These are phyloP conservation scores for Areca catechu DNA, from an alignment of 176 grass and related monocot genomes.

Conservation along the genomic window DNA sequence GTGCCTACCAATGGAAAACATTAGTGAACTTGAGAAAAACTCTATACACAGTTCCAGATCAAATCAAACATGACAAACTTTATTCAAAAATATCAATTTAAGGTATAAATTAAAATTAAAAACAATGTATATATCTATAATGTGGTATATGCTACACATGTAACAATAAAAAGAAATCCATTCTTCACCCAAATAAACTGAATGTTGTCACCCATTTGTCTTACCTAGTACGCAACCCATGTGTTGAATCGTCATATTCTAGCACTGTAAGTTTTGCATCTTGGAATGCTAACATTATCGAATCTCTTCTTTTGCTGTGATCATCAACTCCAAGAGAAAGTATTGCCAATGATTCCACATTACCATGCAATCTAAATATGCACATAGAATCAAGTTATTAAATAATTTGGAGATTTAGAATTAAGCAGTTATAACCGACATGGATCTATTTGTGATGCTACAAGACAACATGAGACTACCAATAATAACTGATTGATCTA, in stretches of 20 bases:
- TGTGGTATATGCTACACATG: too few relatives aligned
- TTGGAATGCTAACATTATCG: constrained; percentile 47
- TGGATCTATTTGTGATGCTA: too few relatives aligned
- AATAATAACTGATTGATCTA: too few relatives aligned
- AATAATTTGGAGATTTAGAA: background rate
- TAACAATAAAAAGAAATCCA: background rate
- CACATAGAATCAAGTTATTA: constrained; percentile 2
- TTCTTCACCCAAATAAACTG: background rate
- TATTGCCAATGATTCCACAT: constrained; percentile 67
- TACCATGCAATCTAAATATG: constrained; percentile 60
- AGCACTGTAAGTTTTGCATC: constrained; percentile 76
- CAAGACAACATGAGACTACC: too few relatives aligned
- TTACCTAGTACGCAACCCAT: constrained; percentile 66
- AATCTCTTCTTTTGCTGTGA: constrained; percentile 39
- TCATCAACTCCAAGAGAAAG: constrained; percentile 56
- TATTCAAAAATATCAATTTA: too few relatives aligned
- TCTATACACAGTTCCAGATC: too few relatives aligned
- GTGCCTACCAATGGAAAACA: too few relatives aligned
- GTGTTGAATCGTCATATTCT: constrained; percentile 69
- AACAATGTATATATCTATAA: too few relatives aligned
- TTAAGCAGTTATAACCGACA: too few relatives aligned
- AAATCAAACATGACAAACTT: too few relatives aligned
- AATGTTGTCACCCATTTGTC: background rate
- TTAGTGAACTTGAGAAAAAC: too few relatives aligned
- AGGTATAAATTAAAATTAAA: too few relatives aligned